A percentile compares a stretch with the other conserved stretches of the same genome.
phyloP scores from a whole-genome alignment of 306 rosid species.

The Myrica gale region DNA sequence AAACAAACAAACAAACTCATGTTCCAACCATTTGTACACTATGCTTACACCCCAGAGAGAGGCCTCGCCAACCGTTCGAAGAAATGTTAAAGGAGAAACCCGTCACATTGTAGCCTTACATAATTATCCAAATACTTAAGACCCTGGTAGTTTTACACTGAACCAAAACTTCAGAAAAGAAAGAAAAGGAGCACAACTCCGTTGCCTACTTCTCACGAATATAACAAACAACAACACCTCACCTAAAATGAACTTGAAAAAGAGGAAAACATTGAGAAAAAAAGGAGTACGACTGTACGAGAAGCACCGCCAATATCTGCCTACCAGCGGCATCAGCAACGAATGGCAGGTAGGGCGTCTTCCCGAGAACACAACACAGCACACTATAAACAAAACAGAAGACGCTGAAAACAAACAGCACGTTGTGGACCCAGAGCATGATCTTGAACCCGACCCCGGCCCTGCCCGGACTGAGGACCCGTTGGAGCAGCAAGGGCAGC shows the following conservation, averaged over 20 bases:
- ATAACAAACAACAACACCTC: too few species aligned
- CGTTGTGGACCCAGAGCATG: constrained; percentile 53
- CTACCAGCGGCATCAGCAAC: constrained; percentile 87
- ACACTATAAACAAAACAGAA: constrained; percentile 59
- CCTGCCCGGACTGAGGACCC: constrained; percentile 66
- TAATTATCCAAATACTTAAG: too few species aligned
- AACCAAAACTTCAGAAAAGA: not conserved
- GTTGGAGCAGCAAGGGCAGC: constrained; percentile 58
- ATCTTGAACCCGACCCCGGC: constrained; percentile 51
- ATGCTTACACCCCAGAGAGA: not conserved
- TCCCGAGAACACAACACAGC: constrained; percentile 58
- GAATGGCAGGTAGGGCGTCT: constrained; percentile 71
- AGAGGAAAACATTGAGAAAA: not conserved
- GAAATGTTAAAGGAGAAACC: not conserved
- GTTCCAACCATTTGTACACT: not conserved
- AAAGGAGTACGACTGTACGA: too few species aligned
- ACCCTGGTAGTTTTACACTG: not conserved
- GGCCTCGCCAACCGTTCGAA: not conserved
- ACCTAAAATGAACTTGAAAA: too few species aligned
- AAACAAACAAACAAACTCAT: too few species aligned
- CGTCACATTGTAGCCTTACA: too few species aligned
- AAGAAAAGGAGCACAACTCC: not conserved
- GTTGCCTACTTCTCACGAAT: too few species aligned
- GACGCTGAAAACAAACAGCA: constrained; percentile 54
- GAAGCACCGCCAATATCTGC: constrained; percentile 46